Base-by-base conservation (phyloP, 129 eudicot species). In the Pittosporum tobira region DNA sequence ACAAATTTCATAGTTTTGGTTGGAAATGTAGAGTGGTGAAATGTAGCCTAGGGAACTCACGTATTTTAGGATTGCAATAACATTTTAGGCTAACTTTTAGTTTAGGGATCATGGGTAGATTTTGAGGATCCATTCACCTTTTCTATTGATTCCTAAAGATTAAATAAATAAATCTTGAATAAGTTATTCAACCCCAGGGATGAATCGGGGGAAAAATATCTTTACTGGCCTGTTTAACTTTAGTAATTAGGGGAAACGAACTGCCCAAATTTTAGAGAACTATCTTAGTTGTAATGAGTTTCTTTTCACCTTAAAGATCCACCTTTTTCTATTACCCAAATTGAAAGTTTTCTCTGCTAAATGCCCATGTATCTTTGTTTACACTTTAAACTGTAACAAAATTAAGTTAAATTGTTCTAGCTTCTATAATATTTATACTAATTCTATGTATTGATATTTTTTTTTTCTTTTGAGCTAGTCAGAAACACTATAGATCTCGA, bases 401-500 rank as follows among this genome's bases (percentile, higher is more conserved):
- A n/a, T n/a, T n/a, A n/a, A n/a, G n/a, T n/a, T n/a, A 27, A 5
- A 15, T 51, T 20, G 22, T 8, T 42, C 12, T 61, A n/a, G 36
- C 40, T 36, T 26, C 22, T 26, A 48, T 44, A 29, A 43, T 23
- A 59, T 25, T 3, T 24, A 13, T 40, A 16, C 37, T 52, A 23
- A 51, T 6, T 52, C 62, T 53, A 61, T 16, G 37, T 40, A 61
- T 16, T 30, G 51, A 27, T 6, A 59, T 29, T 44, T 40, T 47
- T 42, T 16, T 34, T 47, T 69, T 59, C 34, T 66, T 64, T 59
- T 72, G 57, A 66, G 59, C 57, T 75, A 93, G 96, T 93, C 61
- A 93, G 99, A 77, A 87, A 84, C 73, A 59, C 63, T 25, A 69
- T 93, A 36, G 94, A 93, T 63, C 81, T 87, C 64, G 87, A 93